A percentile compares a stretch with the other conserved stretches of the same genome.
Evolutionary conservation across 805 yeast genomes (phyloP).

Genomic region (Candida lessepsii): DNA sequence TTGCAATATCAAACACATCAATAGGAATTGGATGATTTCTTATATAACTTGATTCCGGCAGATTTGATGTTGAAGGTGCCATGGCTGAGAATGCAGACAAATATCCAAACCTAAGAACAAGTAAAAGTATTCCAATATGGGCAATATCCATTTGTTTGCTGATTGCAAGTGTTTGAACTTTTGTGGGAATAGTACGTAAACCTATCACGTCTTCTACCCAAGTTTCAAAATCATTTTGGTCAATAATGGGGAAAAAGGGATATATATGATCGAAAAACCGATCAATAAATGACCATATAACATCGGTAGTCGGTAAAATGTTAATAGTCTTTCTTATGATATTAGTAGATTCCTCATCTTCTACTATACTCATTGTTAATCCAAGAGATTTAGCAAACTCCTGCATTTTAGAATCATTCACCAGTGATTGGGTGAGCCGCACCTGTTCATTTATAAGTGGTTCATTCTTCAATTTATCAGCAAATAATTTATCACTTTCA

Average conservation of each 20-base stretch:
- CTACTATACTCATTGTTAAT: background rate
- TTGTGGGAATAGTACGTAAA: slow-evolving; percentile 20
- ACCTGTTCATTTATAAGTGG: slow-evolving; percentile 1
- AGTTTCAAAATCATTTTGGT: slow-evolving; percentile 33
- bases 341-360: background rate
- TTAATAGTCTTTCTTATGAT: background rate
- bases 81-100: slow-evolving; percentile 35
- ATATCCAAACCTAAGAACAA: slow-evolving; percentile 37
- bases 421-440: background rate
- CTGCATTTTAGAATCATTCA: slow-evolving; percentile 1
- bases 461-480: background rate
- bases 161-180: slow-evolving; percentile 23
- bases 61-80: slow-evolving; percentile 20
- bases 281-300: slow-evolving; percentile 55
- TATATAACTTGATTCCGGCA: slow-evolving; percentile 17
- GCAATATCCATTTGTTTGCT: slow-evolving; percentile 37
- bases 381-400: slow-evolving; percentile 1
- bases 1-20: slow-evolving; percentile 33
- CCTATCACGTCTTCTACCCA: slow-evolving; percentile 33
- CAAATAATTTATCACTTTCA: background rate
- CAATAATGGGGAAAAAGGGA: slow-evolving; percentile 43
- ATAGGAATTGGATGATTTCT: slow-evolving; percentile 28
- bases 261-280: slow-evolving; percentile 42
- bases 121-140: slow-evolving; percentile 31
- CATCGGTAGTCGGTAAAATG: slow-evolving; percentile 49